Conservation (phyloP, 2,329 filamentous ascomycete species). For the Monosporascus sp. region DNA sequence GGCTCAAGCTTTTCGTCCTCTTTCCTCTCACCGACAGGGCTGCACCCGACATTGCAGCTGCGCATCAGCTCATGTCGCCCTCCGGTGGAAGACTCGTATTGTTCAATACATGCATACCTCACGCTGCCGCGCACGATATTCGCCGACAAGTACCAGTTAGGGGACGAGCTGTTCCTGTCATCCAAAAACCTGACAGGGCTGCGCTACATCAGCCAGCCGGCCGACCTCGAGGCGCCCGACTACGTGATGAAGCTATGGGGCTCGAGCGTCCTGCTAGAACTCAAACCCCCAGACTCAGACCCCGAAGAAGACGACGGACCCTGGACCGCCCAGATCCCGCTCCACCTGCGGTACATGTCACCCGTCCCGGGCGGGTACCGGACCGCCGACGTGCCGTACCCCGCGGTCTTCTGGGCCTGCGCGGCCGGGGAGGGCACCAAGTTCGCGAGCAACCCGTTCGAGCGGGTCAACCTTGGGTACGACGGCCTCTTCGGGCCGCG, state of each 20-base stretch:
- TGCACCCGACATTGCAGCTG: constrained; percentile 77
- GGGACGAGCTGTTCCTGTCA: constrained; percentile 67
- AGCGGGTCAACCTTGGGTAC: constrained; percentile 77
- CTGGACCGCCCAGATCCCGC: constrained; percentile 68
- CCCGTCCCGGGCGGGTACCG: constrained; percentile 53
- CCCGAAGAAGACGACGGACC: constrained; percentile 31
- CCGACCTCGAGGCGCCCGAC: constrained; percentile 85
- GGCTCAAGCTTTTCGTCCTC: constrained; percentile 52
- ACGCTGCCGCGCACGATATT: constrained; percentile 80
- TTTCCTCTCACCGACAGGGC: constrained; percentile 68
- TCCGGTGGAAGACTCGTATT: constrained; percentile 51
- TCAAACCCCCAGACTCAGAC: constrained; percentile 49
- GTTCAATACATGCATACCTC: constrained; percentile 72
- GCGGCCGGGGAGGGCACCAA: constrained; percentile 58
- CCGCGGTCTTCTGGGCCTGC: constrained; percentile 88
- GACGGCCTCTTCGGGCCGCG: constrained; percentile 71
- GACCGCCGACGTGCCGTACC: constrained; percentile 65
- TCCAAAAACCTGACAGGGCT: constrained; percentile 73
- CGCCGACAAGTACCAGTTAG: constrained; percentile 80
- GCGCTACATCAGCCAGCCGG: constrained; percentile 65
- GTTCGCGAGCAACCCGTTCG: constrained; percentile 77
- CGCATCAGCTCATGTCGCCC: constrained; percentile 49
- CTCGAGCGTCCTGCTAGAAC: constrained; percentile 68
- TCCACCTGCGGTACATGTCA: constrained; percentile 78
- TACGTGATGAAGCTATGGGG: constrained; percentile 78